phyloP scores from a whole-genome alignment of 1,139 yeast species.

The Scheffersomyces stambukii region DNA sequence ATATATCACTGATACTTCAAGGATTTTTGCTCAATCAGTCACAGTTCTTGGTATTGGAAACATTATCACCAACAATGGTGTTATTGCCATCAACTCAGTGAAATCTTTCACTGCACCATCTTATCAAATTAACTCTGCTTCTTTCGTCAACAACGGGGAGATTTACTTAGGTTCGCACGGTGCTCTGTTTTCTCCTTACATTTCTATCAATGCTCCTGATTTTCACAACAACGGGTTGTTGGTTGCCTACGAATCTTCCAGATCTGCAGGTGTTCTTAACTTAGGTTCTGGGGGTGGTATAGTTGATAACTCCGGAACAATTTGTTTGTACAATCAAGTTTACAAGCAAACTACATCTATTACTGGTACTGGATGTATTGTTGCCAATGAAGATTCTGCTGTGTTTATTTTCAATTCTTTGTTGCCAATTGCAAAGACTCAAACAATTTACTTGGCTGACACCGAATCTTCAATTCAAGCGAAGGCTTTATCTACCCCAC shows the following conservation, averaged over 20 bases:
- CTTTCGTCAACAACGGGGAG: constrained; percentile 22
- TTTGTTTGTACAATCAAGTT: constrained; percentile 22
- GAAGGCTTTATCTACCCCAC: constrained; percentile 13
- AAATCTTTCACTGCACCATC: constrained; percentile 13
- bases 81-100: constrained; percentile 17
- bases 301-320: constrained; percentile 25
- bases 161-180: constrained; percentile 22
- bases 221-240: constrained; percentile 27
- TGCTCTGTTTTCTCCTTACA: constrained; percentile 14
- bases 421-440: constrained; percentile 14
- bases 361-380: constrained; percentile 27
- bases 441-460: constrained; percentile 20
- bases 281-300: constrained; percentile 16
- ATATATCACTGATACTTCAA: constrained; percentile 11
- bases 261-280: constrained; percentile 16
- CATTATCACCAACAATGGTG: constrained; percentile 16
- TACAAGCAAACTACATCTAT: constrained; percentile 23
- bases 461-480: constrained; percentile 17
- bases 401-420: constrained; percentile 16
- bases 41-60: constrained; percentile 9
- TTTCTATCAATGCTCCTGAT: constrained; percentile 14
- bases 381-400: constrained; percentile 17
- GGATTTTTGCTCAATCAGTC: constrained; percentile 10
- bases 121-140: constrained; percentile 14
- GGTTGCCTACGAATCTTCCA: constrained; percentile 17